Evolutionary conservation across 495 filamentous ascomycete genomes (phyloP), one percentile per base, ranked within the genome.

Genomic region (Penicillium waksmanii): DNA sequence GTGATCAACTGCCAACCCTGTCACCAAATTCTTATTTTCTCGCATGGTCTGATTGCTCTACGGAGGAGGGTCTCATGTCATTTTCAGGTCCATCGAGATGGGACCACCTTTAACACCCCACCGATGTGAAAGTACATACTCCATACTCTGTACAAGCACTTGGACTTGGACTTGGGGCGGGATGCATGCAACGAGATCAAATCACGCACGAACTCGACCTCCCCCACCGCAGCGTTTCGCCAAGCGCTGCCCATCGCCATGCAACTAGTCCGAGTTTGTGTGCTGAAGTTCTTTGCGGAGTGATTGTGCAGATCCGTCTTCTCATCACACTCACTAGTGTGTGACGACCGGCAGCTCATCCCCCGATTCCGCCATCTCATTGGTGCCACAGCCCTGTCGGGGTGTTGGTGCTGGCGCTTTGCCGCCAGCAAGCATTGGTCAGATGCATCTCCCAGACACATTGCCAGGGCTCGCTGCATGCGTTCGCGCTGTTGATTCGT

Each of bases 261-360:
- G 25, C 58, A 33, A 7, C 36, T 57, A 57, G 58, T 21, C 31
- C 54, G 43, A 56, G 33, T 49, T 50, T 57, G 48, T 35, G 53
- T 42, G 49, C 43, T 54, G 50, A 51, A 53, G 66, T 68, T 66
- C 59, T 65, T n/a, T 25, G 67, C 50, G 57, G 57, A 62, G 60
- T 46, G 31, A 15, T 64, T 46, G 55, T 76, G 75, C 75, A 75
- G 75, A 74, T 75, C 73, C 52, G 50, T 56, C 57, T 53, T 51
- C 50, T 60, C 64, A 70, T 75, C 73, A 78, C 74, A 77, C 69
- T 36, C 60, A 36, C 65, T 77, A 78, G 74, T 63, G 74, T 77
- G 76, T 79, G 76, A 79, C 58, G 72, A 65, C 65, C 61, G 51
- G 55, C 64, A 59, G 68, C 62, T 68, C 47, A 66, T 46, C 54